These are phyloP conservation scores for Rosa chinensis DNA, from an alignment of 306 rosid genomes.

Conservation along the genomic window DNA sequence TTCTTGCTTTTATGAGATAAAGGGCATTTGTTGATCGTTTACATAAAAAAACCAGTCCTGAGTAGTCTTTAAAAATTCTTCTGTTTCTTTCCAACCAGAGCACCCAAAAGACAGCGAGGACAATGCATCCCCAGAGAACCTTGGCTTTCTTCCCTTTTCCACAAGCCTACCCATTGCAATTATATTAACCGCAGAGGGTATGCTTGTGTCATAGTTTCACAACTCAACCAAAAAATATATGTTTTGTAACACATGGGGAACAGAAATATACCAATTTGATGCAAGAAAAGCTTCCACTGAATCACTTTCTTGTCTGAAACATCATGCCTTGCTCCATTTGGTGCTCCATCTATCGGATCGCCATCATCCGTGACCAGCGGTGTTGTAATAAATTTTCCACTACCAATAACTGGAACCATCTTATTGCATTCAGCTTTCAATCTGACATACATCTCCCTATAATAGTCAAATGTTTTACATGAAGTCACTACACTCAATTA, in stretches of 20 bases:
- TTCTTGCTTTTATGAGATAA: conserved; percentile 13
- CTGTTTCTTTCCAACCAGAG: not conserved
- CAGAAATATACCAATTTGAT: conserved; percentile 75
- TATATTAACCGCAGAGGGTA: not conserved
- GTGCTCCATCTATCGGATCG: conserved; percentile 41
- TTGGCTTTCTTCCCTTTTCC: not conserved
- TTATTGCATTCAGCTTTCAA: conserved; percentile 88
- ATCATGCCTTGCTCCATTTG: conserved; percentile 27
- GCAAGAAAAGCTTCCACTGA: conserved; percentile 77
- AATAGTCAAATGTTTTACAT: conserved; percentile 26
- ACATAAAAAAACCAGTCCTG: conserved; percentile 3
- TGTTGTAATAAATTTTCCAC: conserved; percentile 63
- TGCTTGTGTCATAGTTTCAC: not conserved
- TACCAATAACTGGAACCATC: conserved; percentile 72
- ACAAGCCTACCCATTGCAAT: not conserved
- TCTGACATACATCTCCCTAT: conserved; percentile 69
- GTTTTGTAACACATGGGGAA: conserved; percentile 5
- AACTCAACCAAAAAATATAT: conserved; percentile 4
- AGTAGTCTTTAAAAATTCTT: not conserved
- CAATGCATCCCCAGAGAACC: not conserved
- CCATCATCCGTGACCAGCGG: conserved; percentile 61
- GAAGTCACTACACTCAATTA: conserved; percentile 17
- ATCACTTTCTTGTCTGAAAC: conserved; percentile 58
- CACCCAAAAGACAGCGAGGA: not conserved
- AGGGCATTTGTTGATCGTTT: conserved; percentile 23